Conservation (phyloP, 345 rosid genomes). For the Stellera chamaejasme region DNA sequence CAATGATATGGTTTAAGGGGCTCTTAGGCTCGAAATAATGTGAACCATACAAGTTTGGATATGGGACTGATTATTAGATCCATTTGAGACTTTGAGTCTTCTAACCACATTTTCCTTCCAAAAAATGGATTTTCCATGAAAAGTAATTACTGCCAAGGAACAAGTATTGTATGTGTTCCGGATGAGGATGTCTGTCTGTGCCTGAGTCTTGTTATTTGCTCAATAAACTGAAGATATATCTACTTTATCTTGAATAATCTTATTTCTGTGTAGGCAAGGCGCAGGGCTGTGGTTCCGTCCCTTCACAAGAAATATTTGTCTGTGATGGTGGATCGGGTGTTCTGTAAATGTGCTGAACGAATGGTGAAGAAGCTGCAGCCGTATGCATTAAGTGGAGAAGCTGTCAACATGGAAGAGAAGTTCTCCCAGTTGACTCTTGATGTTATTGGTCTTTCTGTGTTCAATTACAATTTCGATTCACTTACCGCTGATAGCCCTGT, state of each 20-base stretch:
- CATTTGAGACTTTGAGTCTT: no score
- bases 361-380: constrained; percentile 77
- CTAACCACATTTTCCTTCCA: no score
- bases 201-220: no score
- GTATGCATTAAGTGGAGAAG: constrained; percentile 53
- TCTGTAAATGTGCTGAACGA: constrained; percentile 84
- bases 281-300: constrained; percentile 90
- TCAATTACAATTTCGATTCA: constrained; percentile 84
- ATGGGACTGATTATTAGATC: no score
- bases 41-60: no score
- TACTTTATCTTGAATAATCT: constrained; percentile 6
- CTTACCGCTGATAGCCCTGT: constrained; percentile 76
- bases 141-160: no score
- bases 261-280: constrained; percentile 51
- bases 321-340: constrained; percentile 81
- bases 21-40: no score
- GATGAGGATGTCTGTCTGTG: no score
- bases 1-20: no score
- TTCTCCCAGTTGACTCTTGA: constrained; percentile 92
- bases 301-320: constrained; percentile 91
- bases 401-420: constrained; percentile 91
- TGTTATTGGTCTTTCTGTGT: constrained; percentile 75
- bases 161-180: no score
- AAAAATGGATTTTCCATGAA: no score
- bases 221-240: background rate